Conservation (phyloP, 495 filamentous ascomycete species). For the Beverwykella pulmonaria region DNA sequence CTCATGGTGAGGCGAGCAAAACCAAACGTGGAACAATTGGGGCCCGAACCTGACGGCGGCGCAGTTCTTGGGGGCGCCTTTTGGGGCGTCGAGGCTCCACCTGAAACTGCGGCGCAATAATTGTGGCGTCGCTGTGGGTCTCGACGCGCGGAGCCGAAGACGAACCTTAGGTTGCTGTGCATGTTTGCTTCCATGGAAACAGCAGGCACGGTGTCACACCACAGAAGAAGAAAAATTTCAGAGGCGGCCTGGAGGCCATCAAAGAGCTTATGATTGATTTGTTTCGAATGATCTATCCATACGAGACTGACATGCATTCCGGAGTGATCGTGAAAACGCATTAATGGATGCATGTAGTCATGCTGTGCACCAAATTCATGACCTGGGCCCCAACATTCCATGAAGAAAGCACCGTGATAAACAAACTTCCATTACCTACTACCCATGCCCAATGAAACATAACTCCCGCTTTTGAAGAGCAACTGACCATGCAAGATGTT, state of each 20-base stretch:
- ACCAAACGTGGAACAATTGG: no score
- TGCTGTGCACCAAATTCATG: conserved; percentile 7
- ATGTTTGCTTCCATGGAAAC: not conserved
- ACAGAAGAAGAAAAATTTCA: not conserved
- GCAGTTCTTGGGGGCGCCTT: not conserved
- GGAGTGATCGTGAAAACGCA: conserved; percentile 5
- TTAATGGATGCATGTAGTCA: conserved; percentile 25
- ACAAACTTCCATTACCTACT: not conserved
- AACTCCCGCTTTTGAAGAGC: conserved; percentile 19
- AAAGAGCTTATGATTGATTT: not conserved
- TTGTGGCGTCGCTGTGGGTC: not conserved
- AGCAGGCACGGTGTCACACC: not conserved
- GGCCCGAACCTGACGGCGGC: not conserved
- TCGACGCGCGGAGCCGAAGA: not conserved
- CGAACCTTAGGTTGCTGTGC: not conserved
- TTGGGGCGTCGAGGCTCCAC: not conserved
- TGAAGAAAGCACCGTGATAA: not conserved
- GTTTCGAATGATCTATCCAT: conserved; percentile 19
- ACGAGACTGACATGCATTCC: conserved; percentile 25
- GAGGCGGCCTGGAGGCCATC: not conserved
- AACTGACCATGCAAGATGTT: conserved; percentile 24
- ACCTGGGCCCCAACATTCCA: not conserved
- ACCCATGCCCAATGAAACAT: conserved; percentile 5
- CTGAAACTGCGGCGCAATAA: not conserved
- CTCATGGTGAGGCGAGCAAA: no score